Base-by-base conservation (phyloP, 768 basidiomycete species). In the Erythrobasidium yunnanense region DNA sequence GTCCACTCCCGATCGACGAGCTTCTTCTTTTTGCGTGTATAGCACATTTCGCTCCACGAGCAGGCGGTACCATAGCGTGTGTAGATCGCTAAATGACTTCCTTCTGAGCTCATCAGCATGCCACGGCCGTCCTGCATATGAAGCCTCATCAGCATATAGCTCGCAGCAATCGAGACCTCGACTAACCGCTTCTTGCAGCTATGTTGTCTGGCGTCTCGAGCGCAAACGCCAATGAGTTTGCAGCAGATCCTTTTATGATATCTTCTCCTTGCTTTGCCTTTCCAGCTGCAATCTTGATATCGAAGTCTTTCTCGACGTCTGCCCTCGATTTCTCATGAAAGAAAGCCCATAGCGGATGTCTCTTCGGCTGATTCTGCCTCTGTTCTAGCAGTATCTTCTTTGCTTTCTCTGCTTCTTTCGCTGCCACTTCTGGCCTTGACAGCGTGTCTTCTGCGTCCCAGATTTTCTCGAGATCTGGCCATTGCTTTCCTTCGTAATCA, bases 1-100 rank as follows among this genome's bases (percentile, higher is more conserved):
- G 32, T 71, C 70, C 18, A 78, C 67, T 6, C 72, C 83, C 70
- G 86, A 73, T 70, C 89, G 79, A 68, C 86, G 80, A 45, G 81
- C 79, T 73, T 91, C 90, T 70, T 87, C 87, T 68, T 79, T 81
- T 76, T 97, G 92, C 7, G 91, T 89, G 8, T 87, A 86, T 65
- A 96, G 80, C 27, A 93, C 79, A 77, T 97, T 99, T 2, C 87
- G 82, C 76, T 99, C 95, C 69, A 89, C 81, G 50, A 90, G 73
- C 25, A 90, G 78, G 52, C 96, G 81, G 75, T 93, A 96, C 93
- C 95, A 99, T 35, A 99, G 80, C 7, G 85, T 87, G 76, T 99
- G 95, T 68, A 99, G 78, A 74, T 97, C 92, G 67, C 83, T 82
- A 79, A 97, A 97, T 69, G 84, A 87, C 77, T 96, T 96, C 57